phyloP scores from a whole-genome alignment of 2,329 filamentous ascomycete species.

The Cercospora nicotianae region DNA sequence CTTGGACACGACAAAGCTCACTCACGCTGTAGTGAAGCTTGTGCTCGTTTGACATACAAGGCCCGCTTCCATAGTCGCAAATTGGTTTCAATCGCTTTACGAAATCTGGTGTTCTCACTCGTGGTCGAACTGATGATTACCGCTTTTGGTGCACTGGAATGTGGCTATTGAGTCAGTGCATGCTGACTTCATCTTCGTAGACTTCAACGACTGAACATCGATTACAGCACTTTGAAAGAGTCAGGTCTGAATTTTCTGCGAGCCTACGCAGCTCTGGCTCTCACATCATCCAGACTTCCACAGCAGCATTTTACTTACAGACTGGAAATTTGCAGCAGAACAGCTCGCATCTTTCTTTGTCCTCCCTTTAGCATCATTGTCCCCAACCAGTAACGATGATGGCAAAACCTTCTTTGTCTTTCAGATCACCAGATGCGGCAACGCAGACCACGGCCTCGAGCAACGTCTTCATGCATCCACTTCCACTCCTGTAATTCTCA shows the following conservation, averaged over 20 bases:
- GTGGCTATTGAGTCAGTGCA: neutral
- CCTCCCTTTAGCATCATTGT: neutral
- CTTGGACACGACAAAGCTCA: neutral
- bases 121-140: neutral
- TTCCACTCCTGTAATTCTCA: neutral
- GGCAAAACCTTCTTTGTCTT: neutral
- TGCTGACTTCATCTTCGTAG: neutral
- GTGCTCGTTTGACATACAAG: neutral
- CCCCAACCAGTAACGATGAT: neutral
- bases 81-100: neutral
- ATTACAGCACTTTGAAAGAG: neutral
- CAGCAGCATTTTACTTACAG: no score
- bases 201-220: neutral
- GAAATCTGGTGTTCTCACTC: neutral
- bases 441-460: neutral
- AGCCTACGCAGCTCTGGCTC: no score
- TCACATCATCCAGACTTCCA: no score
- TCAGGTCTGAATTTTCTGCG: no score
- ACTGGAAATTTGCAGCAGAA: no score
- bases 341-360: neutral
- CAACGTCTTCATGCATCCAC: neutral
- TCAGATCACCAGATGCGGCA: slow-evolving; percentile 2
- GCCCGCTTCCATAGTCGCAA: neutral
- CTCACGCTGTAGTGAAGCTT: neutral
- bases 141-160: slow-evolving; percentile 9